These are phyloP conservation scores for Nigrospora osmanthi DNA, from an alignment of 2,329 filamentous ascomycete genomes.

Conservation along the genomic window DNA sequence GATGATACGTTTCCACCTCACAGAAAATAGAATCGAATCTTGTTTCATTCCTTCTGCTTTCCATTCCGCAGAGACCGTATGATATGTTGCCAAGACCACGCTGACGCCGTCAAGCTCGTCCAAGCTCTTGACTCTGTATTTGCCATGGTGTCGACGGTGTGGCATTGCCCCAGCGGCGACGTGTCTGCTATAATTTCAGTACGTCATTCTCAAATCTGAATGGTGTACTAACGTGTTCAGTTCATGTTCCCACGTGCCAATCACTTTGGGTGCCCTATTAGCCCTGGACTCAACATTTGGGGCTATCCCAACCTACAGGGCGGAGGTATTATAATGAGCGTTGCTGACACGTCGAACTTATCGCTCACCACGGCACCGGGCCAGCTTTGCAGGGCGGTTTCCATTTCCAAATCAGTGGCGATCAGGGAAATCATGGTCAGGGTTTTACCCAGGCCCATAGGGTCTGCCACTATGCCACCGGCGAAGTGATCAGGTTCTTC, in stretches of 20 bases:
- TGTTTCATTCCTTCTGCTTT: background rate
- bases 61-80: conserved; percentile 30
- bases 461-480: too few relatives aligned
- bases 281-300: background rate
- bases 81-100: conserved; percentile 32
- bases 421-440: too few relatives aligned
- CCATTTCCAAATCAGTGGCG: too few relatives aligned
- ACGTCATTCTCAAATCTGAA: background rate
- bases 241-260: conserved; percentile 12
- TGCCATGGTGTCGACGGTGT: conserved; percentile 18
- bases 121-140: conserved; percentile 8
- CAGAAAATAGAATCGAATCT: conserved; percentile 20
- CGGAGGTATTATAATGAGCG: too few relatives aligned
- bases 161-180: background rate
- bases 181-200: conserved; percentile 4
- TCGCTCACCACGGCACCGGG: too few relatives aligned
- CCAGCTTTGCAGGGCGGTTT: too few relatives aligned
- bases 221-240: background rate
- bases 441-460: too few relatives aligned
- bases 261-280: background rate
- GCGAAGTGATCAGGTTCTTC: too few relatives aligned
- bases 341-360: too few relatives aligned
- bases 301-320: too few relatives aligned
- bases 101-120: conserved; percentile 9
- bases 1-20: conserved; percentile 28